Base-by-base conservation (phyloP, 2,329 filamentous ascomycete species). In the Nigrospora oryzae region DNA sequence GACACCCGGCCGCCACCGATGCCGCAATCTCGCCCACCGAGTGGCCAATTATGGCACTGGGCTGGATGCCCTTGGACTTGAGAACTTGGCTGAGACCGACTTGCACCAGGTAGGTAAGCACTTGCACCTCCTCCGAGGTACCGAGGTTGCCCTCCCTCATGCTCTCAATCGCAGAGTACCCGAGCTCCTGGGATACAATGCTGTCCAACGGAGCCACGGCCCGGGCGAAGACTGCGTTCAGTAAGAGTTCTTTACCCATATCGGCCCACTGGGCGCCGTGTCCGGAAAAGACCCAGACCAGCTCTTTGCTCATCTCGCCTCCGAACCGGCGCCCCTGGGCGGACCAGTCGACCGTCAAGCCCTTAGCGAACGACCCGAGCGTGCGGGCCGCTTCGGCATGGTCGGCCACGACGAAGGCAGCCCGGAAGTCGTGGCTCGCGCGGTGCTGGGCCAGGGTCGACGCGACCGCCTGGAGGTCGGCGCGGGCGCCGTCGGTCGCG, bases 11-110 rank as follows among this genome's bases (percentile, higher is more conserved):
- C 1, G 57, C 58, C 14, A 67, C 63, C 3, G 61, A 51, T 3
- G 65, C 65, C 2, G 66, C 65, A 11, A 67, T 63, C 45, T 69
- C 66, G 2, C 66, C 66, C 3, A 68, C 59, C 1, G 66, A 68
- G 43, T 69, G 66, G 1, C 66, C 66, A 36, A 69, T 61, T 5
- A 69, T 52, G 1, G 65, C 66, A 6, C 56, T 40, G 2, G 66
- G 65, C 4, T 43, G 32, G 1, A 63, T 28, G 0, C 63, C 64
- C 19, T 58, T 55, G 8, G 51, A 49, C 17, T 51, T 46, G 1
- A 70, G 58, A 1, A 66, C 43, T 0, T 54, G 54, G n/a, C 43
- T 47, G 3, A 67, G 51, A 3, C 57, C 61, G 43, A 58, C 51
- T 42, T 70, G 66, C 36, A 68, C 56, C 7, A 60, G 45, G 41